Conservation (phyloP, 2,329 filamentous ascomycete species). For the Calonectria hongkongensis region DNA sequence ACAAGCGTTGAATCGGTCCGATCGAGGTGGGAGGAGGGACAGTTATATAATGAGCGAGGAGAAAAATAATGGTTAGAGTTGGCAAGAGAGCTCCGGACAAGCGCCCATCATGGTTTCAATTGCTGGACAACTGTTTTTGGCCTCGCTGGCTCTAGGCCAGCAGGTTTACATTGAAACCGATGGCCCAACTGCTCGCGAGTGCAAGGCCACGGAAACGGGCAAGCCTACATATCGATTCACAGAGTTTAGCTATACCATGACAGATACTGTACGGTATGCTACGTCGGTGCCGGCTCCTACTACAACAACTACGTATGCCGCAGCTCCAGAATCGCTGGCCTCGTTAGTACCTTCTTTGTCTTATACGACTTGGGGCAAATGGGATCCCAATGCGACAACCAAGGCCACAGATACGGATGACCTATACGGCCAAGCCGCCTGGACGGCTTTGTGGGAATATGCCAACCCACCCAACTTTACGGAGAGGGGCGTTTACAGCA, state of each 20-base stretch:
- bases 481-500: conserved; percentile 58
- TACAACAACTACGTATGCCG: conserved; percentile 56
- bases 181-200: conserved; percentile 56
- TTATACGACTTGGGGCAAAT: conserved; percentile 60
- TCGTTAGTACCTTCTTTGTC: conserved; percentile 54
- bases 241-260: conserved; percentile 57
- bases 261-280: conserved; percentile 58
- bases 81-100: conserved; percentile 3
- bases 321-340: conserved; percentile 52
- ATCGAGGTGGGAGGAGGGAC: neutral
- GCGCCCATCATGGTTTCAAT: conserved; percentile 42
- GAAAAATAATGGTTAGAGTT: neutral
- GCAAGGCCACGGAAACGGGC: conserved; percentile 43
- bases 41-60: neutral
- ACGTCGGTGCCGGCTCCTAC: conserved; percentile 57
- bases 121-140: conserved; percentile 47
- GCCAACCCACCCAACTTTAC: conserved; percentile 61
- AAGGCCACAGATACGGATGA: conserved; percentile 56
- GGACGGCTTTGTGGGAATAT: conserved; percentile 58
- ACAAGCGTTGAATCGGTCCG: conserved; percentile 21
- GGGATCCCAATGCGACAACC: conserved; percentile 56
- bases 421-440: conserved; percentile 57
- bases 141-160: conserved; percentile 50
- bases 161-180: conserved; percentile 53
- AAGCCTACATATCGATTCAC: conserved; percentile 56